phyloP scores from a whole-genome alignment of 1,284 basidiomycete species.

The Irpex sp. region DNA sequence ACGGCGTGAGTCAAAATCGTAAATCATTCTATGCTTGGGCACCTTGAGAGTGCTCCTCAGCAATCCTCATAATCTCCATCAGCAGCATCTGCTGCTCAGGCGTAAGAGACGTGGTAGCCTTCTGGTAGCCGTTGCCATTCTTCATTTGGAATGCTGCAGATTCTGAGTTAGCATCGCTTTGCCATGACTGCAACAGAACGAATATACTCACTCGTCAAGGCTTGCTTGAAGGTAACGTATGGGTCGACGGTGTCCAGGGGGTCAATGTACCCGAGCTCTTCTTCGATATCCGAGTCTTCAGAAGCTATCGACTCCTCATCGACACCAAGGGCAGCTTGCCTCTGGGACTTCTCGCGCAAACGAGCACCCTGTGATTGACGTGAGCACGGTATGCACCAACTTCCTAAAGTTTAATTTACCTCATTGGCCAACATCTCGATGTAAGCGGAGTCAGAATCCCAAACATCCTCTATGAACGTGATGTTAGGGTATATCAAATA shows the following conservation, averaged over 20 bases:
- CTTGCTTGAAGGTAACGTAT: slow-evolving; percentile 70
- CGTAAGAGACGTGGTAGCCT: slow-evolving; percentile 63
- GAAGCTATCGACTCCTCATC: slow-evolving; percentile 45
- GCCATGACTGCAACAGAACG: neutral
- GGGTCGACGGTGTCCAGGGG: slow-evolving; percentile 72
- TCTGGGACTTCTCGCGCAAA: slow-evolving; percentile 57
- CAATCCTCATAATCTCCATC: slow-evolving; percentile 78
- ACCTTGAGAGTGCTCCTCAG: slow-evolving; percentile 28
- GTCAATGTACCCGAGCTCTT: slow-evolving; percentile 80
- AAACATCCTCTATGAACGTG: slow-evolving; percentile 60
- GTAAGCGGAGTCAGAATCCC: slow-evolving; percentile 82
- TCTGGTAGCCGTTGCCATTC: slow-evolving; percentile 62
- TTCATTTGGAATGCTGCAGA: slow-evolving; percentile 67
- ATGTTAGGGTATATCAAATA: slow-evolving; percentile 7
- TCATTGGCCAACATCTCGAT: slow-evolving; percentile 79
- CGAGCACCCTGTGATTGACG: slow-evolving; percentile 53
- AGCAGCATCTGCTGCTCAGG: slow-evolving; percentile 74
- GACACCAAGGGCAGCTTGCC: slow-evolving; percentile 27
- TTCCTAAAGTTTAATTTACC: slow-evolving; percentile 33
- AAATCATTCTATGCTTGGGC: neutral
- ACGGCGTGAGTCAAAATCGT: neutral
- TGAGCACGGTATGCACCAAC: neutral
- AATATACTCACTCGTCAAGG: slow-evolving; percentile 55
- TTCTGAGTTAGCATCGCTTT: neutral
- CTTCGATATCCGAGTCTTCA: slow-evolving; percentile 58